A percentile compares a stretch with the other conserved stretches of the same genome.
phyloP scores from a whole-genome alignment of 805 yeast species.

The Candida maltosa region DNA sequence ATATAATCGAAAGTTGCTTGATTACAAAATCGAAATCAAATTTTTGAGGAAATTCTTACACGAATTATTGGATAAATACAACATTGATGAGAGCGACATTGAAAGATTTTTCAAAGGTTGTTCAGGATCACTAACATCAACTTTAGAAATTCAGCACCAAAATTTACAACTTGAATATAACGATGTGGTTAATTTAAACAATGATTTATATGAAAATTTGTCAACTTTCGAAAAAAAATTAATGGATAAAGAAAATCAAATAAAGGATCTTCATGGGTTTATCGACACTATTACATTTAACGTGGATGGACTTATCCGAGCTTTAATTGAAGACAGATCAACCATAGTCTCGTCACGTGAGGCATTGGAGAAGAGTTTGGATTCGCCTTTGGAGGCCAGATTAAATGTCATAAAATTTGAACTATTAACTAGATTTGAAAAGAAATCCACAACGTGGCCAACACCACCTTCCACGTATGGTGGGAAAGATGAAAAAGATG shows the following conservation, averaged over 20 bases:
- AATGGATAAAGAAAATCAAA: slow-evolving; percentile 21
- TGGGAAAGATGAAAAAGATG: slow-evolving; percentile 7
- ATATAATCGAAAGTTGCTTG: slow-evolving; percentile 31
- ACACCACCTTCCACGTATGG: slow-evolving; percentile 7
- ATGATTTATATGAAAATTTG: slow-evolving; percentile 34
- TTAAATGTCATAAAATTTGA: slow-evolving; percentile 13
- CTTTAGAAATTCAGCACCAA: slow-evolving; percentile 1
- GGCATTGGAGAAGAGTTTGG: slow-evolving; percentile 15
- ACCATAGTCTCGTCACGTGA: slow-evolving; percentile 15
- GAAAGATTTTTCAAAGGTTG: background rate
- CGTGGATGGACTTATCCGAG: slow-evolving; percentile 17
- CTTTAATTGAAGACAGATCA: slow-evolving; percentile 14
- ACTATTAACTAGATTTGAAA: background rate
- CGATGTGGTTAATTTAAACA: slow-evolving; percentile 33
- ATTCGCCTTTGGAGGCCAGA: slow-evolving; percentile 18
- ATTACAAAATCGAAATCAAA: slow-evolving; percentile 36
- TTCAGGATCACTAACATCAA: background rate
- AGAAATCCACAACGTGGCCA: background rate
- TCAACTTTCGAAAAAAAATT: slow-evolving; percentile 32
- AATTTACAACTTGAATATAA: slow-evolving; percentile 21
- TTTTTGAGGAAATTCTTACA: slow-evolving; percentile 39
- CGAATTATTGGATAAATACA: slow-evolving; percentile 24
- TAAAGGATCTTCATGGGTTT: slow-evolving; percentile 11
- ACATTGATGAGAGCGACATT: slow-evolving; percentile 1
- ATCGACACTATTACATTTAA: slow-evolving; percentile 13